Evolutionary conservation across 1,284 basidiomycete genomes (phyloP), one percentile per base, ranked within the genome.

Genomic region (Takashimella koratensis): DNA sequence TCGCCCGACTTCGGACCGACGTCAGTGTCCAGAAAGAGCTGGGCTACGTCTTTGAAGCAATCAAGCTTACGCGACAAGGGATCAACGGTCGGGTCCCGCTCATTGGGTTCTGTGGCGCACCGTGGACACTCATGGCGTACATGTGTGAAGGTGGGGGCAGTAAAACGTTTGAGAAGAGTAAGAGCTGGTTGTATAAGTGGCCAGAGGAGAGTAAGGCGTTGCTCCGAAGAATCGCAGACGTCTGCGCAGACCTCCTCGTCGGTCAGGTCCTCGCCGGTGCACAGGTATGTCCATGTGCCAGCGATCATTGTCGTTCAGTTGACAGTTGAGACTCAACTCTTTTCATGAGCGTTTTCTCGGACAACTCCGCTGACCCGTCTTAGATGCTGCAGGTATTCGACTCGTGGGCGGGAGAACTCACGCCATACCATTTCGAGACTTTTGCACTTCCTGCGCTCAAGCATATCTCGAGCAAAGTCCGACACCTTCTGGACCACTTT

Each of bases 51-150:
- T 96, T 89, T 71, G 84, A 89, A 45, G 93, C 94, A 36, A 85
- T 98, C 75, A 90, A 86, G 5, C 70, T 84, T 65, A 93, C 92
- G 4, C 81, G 92, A 57, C 81, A 82, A 53, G 86, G 81, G 39
- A 80, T 97, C 49, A 80, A 83, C 1, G 92, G 93, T 23, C 83
- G 88, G 67, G 92, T 96, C 8, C 93, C 93, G 16, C 79, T 98
- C 57, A 94, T 98, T 65, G 93, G 93, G 4, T 98, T 98, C 77
- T 90, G 85, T 67, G 93, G 94, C 47, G 91, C 91, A 1, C 94
- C 93, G 1, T 97, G 94, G 94, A 97, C 94, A 19, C 81, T 97
- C 51, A 93, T 98, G 79, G 84, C 86, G 42, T 97, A 97, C 76
- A 98, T 97, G 94, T 83, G 94, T 64, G 93, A 96, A 74, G 94